phyloP scores from a whole-genome alignment of 352 stramenopile species.

The Phytophthora gonapodyides region DNA sequence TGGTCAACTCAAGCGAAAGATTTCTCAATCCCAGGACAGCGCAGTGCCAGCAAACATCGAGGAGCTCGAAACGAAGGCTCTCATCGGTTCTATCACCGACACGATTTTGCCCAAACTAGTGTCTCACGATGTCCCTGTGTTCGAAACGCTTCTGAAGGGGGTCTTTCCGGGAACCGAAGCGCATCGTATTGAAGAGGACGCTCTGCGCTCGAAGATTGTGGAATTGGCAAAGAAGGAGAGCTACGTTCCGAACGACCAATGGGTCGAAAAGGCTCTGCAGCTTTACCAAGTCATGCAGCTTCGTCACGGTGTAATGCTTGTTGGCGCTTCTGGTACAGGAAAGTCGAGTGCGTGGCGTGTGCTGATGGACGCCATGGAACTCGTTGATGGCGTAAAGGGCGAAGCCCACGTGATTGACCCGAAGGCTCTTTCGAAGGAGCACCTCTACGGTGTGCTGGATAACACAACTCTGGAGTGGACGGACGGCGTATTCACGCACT shows the following conservation, averaged over 20 bases:
- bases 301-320: conserved; percentile 99
- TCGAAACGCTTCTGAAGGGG: conserved; percentile 95
- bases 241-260: conserved; percentile 90
- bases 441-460: conserved; percentile 99
- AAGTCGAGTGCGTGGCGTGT: conserved; percentile 96
- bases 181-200: conserved; percentile 86
- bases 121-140: conserved; percentile 96
- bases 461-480: conserved; percentile 99
- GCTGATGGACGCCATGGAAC: conserved; percentile 94
- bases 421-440: conserved; percentile 98
- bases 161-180: conserved; percentile 96
- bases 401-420: conserved; percentile 99
- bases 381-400: conserved; percentile 95
- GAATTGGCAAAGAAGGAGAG: conserved; percentile 91
- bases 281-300: conserved; percentile 98
- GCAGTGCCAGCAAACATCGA: conserved; percentile 47
- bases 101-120: conserved; percentile 99
- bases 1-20: conserved; percentile 97
- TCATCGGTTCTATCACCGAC: conserved; percentile 98
- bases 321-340: conserved; percentile 96
- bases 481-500: conserved; percentile 98
- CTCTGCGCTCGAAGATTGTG: conserved; percentile 89
- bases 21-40: conserved; percentile 52
- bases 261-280: conserved; percentile 99
- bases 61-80: conserved; percentile 91